These are phyloP conservation scores for Schizophyllum amplum DNA, from an alignment of 1,284 basidiomycete genomes.

Conservation along the genomic window DNA sequence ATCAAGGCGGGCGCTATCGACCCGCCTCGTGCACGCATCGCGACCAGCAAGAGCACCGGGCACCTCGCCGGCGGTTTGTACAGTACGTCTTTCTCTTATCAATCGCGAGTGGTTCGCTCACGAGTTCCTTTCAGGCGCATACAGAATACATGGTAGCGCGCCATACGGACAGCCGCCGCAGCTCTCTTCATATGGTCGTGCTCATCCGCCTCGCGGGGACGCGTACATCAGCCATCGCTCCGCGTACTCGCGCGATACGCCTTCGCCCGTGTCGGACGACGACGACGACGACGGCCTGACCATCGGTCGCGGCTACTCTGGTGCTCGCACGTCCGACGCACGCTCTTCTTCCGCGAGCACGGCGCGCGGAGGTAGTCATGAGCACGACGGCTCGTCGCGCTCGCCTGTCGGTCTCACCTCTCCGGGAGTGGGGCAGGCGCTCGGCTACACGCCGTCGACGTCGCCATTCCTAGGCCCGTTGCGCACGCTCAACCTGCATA, in stretches of 20 bases:
- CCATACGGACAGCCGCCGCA: neutral
- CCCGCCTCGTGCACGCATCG: constrained; percentile 24
- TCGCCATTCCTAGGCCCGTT: constrained; percentile 82
- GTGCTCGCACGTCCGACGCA: neutral
- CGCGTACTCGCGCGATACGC: neutral
- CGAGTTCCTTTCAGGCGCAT: neutral
- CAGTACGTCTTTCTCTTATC: neutral
- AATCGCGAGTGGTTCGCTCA: too few relatives aligned
- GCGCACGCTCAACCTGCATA: constrained; percentile 66
- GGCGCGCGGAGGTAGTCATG: neutral
- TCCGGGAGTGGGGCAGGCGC: neutral
- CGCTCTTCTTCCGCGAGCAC: neutral
- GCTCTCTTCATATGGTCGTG: neutral
- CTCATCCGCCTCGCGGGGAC: neutral
- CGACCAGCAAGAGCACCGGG: constrained; percentile 1
- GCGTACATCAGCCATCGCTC: neutral
- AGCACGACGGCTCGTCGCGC: neutral
- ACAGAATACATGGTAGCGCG: neutral
- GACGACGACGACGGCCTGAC: neutral
- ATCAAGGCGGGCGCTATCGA: constrained; percentile 17
- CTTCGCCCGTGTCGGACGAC: neutral
- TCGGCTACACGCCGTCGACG: constrained; percentile 39
- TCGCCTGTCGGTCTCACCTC: neutral
- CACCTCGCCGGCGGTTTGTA: neutral
- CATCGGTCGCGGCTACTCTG: neutral